Evolutionary conservation across 805 yeast genomes (phyloP), one percentile per base, ranked within the genome.

Genomic region (Candida koratica): DNA sequence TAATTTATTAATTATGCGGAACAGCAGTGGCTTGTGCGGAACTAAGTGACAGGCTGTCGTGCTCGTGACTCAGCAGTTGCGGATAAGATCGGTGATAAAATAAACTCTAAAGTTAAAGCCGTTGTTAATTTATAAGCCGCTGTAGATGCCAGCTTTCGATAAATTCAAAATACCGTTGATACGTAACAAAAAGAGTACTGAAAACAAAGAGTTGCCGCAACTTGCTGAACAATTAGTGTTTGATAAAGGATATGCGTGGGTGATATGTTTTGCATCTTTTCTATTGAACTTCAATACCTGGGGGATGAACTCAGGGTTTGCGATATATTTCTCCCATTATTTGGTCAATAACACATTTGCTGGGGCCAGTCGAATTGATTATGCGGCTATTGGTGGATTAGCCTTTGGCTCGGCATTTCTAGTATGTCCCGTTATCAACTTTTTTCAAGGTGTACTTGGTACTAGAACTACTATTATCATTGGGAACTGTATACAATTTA

Each of bases 201-300:
- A n/a, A n/a, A n/a, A n/a, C n/a, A n/a, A n/a, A n/a, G n/a, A n/a
- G n/a, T n/a, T n/a, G n/a, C n/a, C n/a, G n/a, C n/a, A n/a, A n/a
- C n/a, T n/a, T n/a, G n/a, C n/a, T n/a, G n/a, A n/a, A n/a, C n/a
- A n/a, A n/a, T 36, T 39, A 8, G 45, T 43, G 14, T 41, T 46
- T 15, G 89, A 82, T 53, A 81, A 78, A 28, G 87, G 87, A 2
- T 71, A 75, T 38, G 86, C 84, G 2, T 79, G 86, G 83, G 76
- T 81, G 0, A 65, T 79, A 14, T 71, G 74, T 10, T 41, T 72
- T 11, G 75, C 78, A 10, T 69, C 74, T 3, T 59, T 67, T 18
- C 34, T 76, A 4, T 58, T 77, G 26, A 75, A 77, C 53, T 71
- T 77, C 44, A 64, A 73, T 25, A 73, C 85, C 0, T 83, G 90